phyloP scores from a whole-genome alignment of 805 yeast species.

The Yamadazyma akitaensis region DNA sequence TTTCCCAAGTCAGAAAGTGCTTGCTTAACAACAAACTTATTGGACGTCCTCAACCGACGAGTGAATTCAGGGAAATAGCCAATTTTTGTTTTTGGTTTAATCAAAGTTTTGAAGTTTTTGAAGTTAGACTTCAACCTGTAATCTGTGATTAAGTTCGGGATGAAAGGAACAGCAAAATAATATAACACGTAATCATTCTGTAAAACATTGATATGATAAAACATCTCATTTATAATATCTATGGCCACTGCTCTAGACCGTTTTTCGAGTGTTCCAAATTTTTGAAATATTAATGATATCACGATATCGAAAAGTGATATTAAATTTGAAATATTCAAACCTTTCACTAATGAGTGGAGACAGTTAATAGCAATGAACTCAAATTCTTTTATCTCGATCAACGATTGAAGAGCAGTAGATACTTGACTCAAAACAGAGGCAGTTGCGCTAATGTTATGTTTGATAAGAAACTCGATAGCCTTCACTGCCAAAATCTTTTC shows the following conservation, averaged over 20 bases:
- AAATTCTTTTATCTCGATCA: slow-evolving; percentile 60
- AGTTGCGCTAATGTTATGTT: slow-evolving; percentile 51
- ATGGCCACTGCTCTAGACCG: slow-evolving; percentile 51
- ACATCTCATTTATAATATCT: slow-evolving; percentile 43
- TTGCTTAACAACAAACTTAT: slow-evolving; percentile 68
- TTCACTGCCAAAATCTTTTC: slow-evolving; percentile 69
- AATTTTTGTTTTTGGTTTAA: slow-evolving; percentile 28
- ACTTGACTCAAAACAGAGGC: slow-evolving; percentile 72
- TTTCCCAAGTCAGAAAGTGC: slow-evolving; percentile 61
- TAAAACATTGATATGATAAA: slow-evolving; percentile 28
- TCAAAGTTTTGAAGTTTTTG: slow-evolving; percentile 25
- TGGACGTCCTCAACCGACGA: slow-evolving; percentile 56
- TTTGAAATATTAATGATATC: slow-evolving; percentile 68
- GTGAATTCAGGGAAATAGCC: slow-evolving; percentile 49
- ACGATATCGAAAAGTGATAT: slow-evolving; percentile 70
- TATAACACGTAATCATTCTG: slow-evolving; percentile 43
- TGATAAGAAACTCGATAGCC: slow-evolving; percentile 69
- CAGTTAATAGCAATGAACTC: slow-evolving; percentile 62
- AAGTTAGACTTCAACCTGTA: slow-evolving; percentile 15
- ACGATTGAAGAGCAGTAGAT: slow-evolving; percentile 79
- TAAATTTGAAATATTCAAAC: slow-evolving; percentile 54
- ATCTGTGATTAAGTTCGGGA: slow-evolving; percentile 31
- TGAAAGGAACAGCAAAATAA: slow-evolving; percentile 50
- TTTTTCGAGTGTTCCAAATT: slow-evolving; percentile 51
- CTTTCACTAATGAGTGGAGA: slow-evolving; percentile 59